Evolutionary conservation across 129 eudicot genomes (phyloP), one percentile per base, ranked within the genome.

Genomic region (Solidago caesia): DNA sequence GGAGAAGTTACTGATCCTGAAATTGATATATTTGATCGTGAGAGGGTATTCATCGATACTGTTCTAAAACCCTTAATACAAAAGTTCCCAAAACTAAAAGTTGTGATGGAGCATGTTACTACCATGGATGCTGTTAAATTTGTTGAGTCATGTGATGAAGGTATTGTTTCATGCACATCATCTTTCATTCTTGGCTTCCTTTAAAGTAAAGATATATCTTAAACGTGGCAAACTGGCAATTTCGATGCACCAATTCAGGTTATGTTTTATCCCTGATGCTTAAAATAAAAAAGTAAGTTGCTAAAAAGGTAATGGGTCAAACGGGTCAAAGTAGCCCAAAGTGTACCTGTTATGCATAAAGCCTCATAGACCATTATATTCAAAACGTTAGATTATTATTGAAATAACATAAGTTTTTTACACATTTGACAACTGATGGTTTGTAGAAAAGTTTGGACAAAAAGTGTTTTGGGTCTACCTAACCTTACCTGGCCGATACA

Each of bases 91-190:
- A 85, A 66, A 27, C 71, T 95, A 29, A 95, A 95, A 77, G 85
- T 95, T 77, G 99, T 95, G 52, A 95, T 95, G 99, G 99, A 95
- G 85, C 99, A 95, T 83, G 80, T 95, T 65, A 95, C 99, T 42
- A 95, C 97, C 9, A 85, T 77, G 84, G 97, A 95, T 67, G 99
- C 97, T 57, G 92, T 87, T 60, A 82, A 78, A 41, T 95, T 95
- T 91, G 88, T 95, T 7, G 87, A 88, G 81, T 95, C 99, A 21
- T 87, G 96, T 55, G 73, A 77, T 59, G 94, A 82, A 88, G 96
- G 99, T 91, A 81, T 58, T 70, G 43, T 73, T n/a, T 4, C n/a
- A 44, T 67, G 7, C 55, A 56, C 39, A 47, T 63, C 71, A 44
- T 33, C 12, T 48, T 15, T 27, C 45, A 4, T 65, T 52, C n/a